Evolutionary conservation across 352 stramenopile species (phyloP).

Genomic region (Paralagenidium karlingii): DNA sequence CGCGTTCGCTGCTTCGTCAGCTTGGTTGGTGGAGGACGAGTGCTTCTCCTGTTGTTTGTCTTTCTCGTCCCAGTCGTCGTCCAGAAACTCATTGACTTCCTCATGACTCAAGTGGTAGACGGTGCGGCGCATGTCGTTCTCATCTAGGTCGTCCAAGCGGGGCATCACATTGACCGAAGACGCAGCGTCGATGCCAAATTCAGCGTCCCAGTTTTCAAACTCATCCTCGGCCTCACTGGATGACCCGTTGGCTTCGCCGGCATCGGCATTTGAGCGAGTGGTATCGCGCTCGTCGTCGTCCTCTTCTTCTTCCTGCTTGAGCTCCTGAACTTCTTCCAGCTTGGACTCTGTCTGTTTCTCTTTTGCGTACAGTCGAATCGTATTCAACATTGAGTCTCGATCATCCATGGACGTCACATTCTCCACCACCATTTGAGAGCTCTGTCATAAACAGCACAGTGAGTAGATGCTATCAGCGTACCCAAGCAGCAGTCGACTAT

Average conservation of each 20-base stretch:
- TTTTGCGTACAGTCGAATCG: constrained; percentile 76
- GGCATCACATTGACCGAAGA: constrained; percentile 5
- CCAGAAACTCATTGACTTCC: constrained; percentile 51
- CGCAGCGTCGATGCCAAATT: constrained; percentile 44
- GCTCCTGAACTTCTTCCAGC: too few species aligned
- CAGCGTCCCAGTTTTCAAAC: constrained; percentile 75
- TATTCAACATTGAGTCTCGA: constrained; percentile 72
- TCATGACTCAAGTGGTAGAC: constrained; percentile 66
- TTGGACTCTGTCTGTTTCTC: constrained; percentile 10
- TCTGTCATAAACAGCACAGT: constrained; percentile 23
- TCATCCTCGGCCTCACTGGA: constrained; percentile 34
- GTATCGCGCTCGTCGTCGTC: too few species aligned
- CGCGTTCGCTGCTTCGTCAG: too few species aligned
- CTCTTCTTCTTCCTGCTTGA: neutral
- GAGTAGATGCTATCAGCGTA: neutral
- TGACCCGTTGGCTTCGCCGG: too few species aligned
- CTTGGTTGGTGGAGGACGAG: too few species aligned
- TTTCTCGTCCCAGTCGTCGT: constrained; percentile 69
- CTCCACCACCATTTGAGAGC: constrained; percentile 61
- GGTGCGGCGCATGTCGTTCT: constrained; percentile 5
- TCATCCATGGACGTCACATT: constrained; percentile 67
- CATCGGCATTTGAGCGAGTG: too few species aligned
- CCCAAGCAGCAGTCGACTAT: neutral
- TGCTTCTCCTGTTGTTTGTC: too few species aligned
- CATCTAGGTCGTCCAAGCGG: neutral